Base-by-base conservation (phyloP, 2,329 filamentous ascomycete species). In the Talaromyces marneffei region DNA sequence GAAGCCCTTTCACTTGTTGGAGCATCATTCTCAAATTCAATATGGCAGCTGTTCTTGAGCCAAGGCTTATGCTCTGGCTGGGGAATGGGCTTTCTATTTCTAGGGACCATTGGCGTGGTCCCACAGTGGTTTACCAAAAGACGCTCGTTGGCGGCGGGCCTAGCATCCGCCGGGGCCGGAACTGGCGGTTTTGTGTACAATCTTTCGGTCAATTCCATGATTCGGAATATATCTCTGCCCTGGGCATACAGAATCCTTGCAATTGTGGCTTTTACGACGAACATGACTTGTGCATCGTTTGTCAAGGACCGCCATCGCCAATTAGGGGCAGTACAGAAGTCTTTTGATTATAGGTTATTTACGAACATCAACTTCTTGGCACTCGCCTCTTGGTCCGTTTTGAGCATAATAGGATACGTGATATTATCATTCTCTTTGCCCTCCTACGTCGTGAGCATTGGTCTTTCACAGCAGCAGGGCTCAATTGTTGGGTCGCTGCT, bases 211-310 rank as follows among this genome's bases (percentile, higher is more conserved):
- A 82, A 84, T 35, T 78, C 82, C 0, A 83, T 87, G 74, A 83
- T 88, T 39, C 75, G 79, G 5, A 75, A 75, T 12, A 74, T 86
- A 3, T 82, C 83, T 0, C 70, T 87, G 0, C 73, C 77, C 1
- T 87, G 85, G 85, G 79, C 85, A 0, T 87, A 86, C 66, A 79
- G 86, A 0, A 79, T 86, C 20, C 75, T 88, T 14, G 85, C 80
- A 1, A 81, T 87, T 57, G 67, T 83, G 5, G 77, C 81, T 0
- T 83, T 82, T 42, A 67, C 71, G 6, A 73, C 77, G 54, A 88
- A 87, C 66, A 70, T 80, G 4, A 74, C 80, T 20, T 82, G 80
- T 60, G 74, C 79, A 2, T 75, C 85, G 12, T 72, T 87, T 5
- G 69, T 87, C 37, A 75, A 75, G 44, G 85, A 87, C 62, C 80